Evolutionary conservation across 352 stramenopile species (phyloP).

Genomic region (Pythium vanterpoolii): DNA sequence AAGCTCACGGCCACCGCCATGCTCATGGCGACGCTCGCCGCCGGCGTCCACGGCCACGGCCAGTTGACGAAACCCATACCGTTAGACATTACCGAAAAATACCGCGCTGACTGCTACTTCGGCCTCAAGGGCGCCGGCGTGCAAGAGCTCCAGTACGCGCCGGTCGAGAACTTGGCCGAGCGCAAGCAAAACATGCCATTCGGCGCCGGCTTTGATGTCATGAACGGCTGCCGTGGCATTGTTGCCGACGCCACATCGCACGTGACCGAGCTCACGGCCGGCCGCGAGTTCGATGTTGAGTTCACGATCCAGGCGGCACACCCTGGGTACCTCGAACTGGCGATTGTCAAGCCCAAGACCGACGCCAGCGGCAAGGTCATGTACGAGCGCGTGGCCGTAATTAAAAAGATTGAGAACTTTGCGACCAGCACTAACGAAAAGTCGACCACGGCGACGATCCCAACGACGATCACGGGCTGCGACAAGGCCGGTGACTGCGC

Average conservation of each 20-base stretch:
- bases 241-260: conserved; percentile 45
- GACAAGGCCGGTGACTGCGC: conserved; percentile 38
- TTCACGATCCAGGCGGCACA: conserved; percentile 57
- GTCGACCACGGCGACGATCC: conserved; percentile 33
- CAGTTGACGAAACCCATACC: conserved; percentile 22
- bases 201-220: conserved; percentile 46
- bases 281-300: conserved; percentile 41
- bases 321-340: conserved; percentile 46
- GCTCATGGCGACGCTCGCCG: conserved; percentile 8
- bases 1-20: conserved; percentile 6
- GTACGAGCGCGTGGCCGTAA: conserved; percentile 33
- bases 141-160: conserved; percentile 45
- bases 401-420: conserved; percentile 44
- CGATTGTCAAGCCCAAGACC: conserved; percentile 49
- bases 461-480: conserved; percentile 41
- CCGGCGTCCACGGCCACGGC: conserved; percentile 21
- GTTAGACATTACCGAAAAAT: conserved; percentile 29
- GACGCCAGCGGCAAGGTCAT: conserved; percentile 39
- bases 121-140: conserved; percentile 44
- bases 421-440: conserved; percentile 29
- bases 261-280: conserved; percentile 40
- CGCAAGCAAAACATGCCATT: conserved; percentile 45
- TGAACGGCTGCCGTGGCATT: conserved; percentile 56
- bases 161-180: conserved; percentile 51
- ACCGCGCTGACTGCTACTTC: conserved; percentile 35